These are phyloP conservation scores for Magnusiomyces fungicola DNA, from an alignment of 1,139 yeast species.

Conservation along the genomic window DNA sequence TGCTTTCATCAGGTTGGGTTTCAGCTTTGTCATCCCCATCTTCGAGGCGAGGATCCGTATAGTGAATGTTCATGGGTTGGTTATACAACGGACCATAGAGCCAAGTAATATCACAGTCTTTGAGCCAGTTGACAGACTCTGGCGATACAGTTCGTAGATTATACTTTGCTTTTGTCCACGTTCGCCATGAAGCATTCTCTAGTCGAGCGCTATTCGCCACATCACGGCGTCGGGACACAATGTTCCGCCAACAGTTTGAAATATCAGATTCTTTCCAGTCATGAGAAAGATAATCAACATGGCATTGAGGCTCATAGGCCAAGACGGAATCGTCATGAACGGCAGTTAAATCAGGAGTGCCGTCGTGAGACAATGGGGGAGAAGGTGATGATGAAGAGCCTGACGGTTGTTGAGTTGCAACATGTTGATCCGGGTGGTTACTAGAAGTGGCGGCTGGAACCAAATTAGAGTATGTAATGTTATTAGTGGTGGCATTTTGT, in stretches of 20 bases:
- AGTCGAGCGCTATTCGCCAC: constrained; percentile 54
- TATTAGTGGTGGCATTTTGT: background rate
- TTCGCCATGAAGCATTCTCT: constrained; percentile 81
- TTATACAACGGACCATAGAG: constrained; percentile 72
- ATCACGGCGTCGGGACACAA: constrained; percentile 65
- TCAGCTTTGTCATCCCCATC: no score
- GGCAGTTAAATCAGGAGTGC: constrained; percentile 34
- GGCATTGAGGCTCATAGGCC: constrained; percentile 72
- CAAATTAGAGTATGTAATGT: background rate
- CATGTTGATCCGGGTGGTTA: background rate
- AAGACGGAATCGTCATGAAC: constrained; percentile 75
- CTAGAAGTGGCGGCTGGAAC: background rate
- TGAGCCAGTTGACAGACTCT: constrained; percentile 71
- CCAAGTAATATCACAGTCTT: constrained; percentile 81
- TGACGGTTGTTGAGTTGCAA: background rate
- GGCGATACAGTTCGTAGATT: constrained; percentile 69
- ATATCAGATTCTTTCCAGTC: constrained; percentile 94
- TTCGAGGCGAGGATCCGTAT: constrained; percentile 21
- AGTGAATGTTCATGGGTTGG: constrained; percentile 35
- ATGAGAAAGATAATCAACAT: constrained; percentile 91
- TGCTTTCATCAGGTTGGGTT: no score
- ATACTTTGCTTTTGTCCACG: constrained; percentile 77
- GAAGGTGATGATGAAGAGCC: constrained; percentile 12
- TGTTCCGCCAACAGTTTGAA: constrained; percentile 91
- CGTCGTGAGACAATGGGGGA: constrained; percentile 14